Conservation (phyloP, 768 basidiomycete species). For the Amanita inopinata region DNA sequence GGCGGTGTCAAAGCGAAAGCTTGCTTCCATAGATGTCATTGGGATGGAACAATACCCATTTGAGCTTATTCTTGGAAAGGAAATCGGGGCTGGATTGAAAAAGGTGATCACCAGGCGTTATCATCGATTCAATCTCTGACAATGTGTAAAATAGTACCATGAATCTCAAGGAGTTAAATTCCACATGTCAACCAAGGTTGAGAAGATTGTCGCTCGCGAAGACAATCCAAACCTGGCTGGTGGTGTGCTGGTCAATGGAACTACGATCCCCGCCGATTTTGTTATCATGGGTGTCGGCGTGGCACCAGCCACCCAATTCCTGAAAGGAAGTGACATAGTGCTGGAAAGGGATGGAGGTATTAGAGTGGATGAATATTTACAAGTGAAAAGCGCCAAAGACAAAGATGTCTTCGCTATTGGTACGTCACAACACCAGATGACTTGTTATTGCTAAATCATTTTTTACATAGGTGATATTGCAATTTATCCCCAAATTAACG, state of each 20-base stretch:
- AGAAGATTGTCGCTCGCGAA: conserved; percentile 52
- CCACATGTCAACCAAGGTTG: conserved; percentile 63
- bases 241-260: conserved; percentile 56
- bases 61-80: conserved; percentile 68
- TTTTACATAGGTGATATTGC: conserved; percentile 61
- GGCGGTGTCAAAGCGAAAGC: conserved; percentile 63
- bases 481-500: conserved; percentile 55
- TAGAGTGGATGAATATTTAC: conserved; percentile 65
- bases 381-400: conserved; percentile 38
- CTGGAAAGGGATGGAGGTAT: conserved; percentile 73
- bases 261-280: conserved; percentile 61
- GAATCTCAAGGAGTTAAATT: conserved; percentile 80
- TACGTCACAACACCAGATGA: conserved; percentile 14
- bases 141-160: conserved; percentile 44
- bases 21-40: conserved; percentile 75
- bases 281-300: conserved; percentile 86
- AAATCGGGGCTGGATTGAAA: conserved; percentile 68
- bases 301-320: conserved; percentile 68
- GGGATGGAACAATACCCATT: conserved; percentile 80
- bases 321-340: conserved; percentile 59
- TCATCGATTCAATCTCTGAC: background rate
- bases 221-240: conserved; percentile 44
- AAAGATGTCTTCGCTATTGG: conserved; percentile 65
- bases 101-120: conserved; percentile 35
- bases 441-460: background rate